These are phyloP conservation scores for Chrysophaeum taylorii DNA, from an alignment of 352 stramenopile genomes.

Conservation along the genomic window DNA sequence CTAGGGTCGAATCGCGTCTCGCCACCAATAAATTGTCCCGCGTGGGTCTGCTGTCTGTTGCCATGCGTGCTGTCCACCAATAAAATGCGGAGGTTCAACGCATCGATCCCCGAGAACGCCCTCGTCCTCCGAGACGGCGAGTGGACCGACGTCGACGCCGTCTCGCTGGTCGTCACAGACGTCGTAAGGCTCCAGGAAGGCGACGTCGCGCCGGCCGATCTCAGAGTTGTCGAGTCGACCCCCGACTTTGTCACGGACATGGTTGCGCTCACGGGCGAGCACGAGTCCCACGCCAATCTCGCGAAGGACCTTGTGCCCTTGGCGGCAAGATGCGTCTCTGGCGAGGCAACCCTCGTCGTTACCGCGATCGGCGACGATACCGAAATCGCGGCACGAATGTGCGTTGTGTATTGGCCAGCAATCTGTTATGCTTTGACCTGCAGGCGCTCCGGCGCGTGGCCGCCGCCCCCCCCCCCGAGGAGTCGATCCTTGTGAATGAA, in stretches of 20 bases:
- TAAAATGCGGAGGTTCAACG: slow-evolving; percentile 74
- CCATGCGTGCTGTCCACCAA: slow-evolving; percentile 76
- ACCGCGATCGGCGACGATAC: slow-evolving; percentile 19
- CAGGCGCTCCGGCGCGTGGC: too few relatives aligned
- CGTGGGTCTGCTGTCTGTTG: slow-evolving; percentile 81
- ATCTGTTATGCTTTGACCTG: too few relatives aligned
- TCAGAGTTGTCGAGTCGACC: slow-evolving; percentile 62
- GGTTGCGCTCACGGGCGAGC: not conserved
- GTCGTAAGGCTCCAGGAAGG: slow-evolving; percentile 75
- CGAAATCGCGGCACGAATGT: too few relatives aligned
- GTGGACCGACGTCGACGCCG: slow-evolving; percentile 74
- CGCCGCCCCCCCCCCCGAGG: too few relatives aligned
- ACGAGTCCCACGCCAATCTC: not conserved
- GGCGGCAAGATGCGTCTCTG: slow-evolving; percentile 26
- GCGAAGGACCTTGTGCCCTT: slow-evolving; percentile 13
- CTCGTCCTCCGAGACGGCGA: slow-evolving; percentile 64
- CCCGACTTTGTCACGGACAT: slow-evolving; percentile 40
- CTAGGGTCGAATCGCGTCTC: slow-evolving; percentile 75
- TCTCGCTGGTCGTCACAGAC: slow-evolving; percentile 74
- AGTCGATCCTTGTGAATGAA: too few relatives aligned
- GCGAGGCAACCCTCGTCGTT: slow-evolving; percentile 51
- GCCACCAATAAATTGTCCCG: slow-evolving; percentile 76
- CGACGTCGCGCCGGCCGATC: slow-evolving; percentile 73
- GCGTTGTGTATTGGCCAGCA: too few relatives aligned
- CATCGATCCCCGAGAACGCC: slow-evolving; percentile 67